These are phyloP conservation scores for Lunularia cruciata DNA, from an alignment of 225 moss, liverwort and hornwort species.

Conservation along the genomic window DNA sequence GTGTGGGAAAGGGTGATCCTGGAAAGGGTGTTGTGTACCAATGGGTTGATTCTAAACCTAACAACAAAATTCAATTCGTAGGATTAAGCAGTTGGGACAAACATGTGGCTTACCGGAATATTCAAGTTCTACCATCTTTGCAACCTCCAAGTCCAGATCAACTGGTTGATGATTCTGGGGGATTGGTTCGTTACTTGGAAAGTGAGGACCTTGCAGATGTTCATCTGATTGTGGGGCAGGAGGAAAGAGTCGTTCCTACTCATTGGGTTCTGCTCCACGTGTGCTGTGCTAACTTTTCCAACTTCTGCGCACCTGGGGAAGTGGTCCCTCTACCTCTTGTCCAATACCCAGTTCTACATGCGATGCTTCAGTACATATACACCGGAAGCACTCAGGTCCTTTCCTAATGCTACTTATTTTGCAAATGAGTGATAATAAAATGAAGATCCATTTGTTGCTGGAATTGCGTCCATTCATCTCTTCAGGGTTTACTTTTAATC, in stretches of 20 bases:
- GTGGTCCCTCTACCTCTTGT: conserved; percentile 56
- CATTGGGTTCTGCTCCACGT: conserved; percentile 76
- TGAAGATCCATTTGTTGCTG: no score
- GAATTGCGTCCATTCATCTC: no score
- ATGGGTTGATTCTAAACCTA: conserved; percentile 84
- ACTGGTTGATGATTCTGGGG: conserved; percentile 28
- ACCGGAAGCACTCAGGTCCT: conserved; percentile 78
- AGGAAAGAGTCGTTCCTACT: conserved; percentile 55
- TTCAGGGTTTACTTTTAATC: no score
- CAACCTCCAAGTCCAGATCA: conserved; percentile 33
- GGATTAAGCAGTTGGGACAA: conserved; percentile 98
- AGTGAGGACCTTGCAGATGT: conserved; percentile 69
- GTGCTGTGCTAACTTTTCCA: conserved; percentile 49
- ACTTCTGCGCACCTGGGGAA: conserved; percentile 39
- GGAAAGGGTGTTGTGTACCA: conserved; percentile 67
- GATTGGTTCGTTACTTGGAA: conserved; percentile 67
- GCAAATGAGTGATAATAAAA: neutral
- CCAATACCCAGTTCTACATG: conserved; percentile 52
- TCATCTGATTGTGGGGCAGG: conserved; percentile 58
- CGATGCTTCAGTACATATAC: conserved; percentile 80
- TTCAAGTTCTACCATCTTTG: conserved; percentile 72
- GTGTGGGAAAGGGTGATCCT: conserved; percentile 86
- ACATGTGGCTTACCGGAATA: conserved; percentile 90
- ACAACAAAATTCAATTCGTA: conserved; percentile 64
- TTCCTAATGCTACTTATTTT: no score